Evolutionary conservation across 2,329 filamentous ascomycete genomes (phyloP), one percentile per base, ranked within the genome.

Genomic region (Paraphaeosphaeria minitans): DNA sequence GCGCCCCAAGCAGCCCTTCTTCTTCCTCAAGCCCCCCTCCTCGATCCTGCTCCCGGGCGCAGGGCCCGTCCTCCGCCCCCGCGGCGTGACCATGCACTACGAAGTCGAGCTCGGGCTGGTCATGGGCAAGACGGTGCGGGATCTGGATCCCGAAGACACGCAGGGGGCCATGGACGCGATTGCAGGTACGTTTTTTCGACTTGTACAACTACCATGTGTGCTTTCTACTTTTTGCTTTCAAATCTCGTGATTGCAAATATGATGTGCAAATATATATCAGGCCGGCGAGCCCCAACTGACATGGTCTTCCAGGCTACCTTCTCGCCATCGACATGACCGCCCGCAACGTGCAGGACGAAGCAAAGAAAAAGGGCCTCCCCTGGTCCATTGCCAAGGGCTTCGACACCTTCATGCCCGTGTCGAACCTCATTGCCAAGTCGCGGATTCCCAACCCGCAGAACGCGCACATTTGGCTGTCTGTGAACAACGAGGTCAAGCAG

Each of bases 361-460:
- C 94, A 65, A 99, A 98, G 86, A 92, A 90, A 80, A 97, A 95
- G 83, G 93, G 95, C 37, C 87, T 98, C 16, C 95, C 95, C 8
- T 99, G 95, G 95, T 88, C 89, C 71, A 97, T 97, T 66, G 90
- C 92, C 67, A 99, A 99, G 82, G 95, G 95, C 48, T 99, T 98
- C 76, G 95, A 99, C 78, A 98, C 95, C 3, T 99, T 99, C 82
- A 84, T 96, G 53, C 95, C 95, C 58, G 85, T 99, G 72, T 92
- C 89, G 76, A 82, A 89, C 64, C 83, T 91, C 56, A 96, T 99
- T 70, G 82, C 87, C 67, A 96, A 96, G 81, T 83, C 85, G 37
- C 83, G 85, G 65, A 92, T 99, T 67, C 85, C 89, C 13, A 87
- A 98, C 79, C 95, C 95, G 33, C 93, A 98, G 76, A 87, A 94